Evolutionary conservation across 306 rosid genomes (phyloP), one percentile per base, ranked within the genome.

Genomic region (Trichosanthes truncata): DNA sequence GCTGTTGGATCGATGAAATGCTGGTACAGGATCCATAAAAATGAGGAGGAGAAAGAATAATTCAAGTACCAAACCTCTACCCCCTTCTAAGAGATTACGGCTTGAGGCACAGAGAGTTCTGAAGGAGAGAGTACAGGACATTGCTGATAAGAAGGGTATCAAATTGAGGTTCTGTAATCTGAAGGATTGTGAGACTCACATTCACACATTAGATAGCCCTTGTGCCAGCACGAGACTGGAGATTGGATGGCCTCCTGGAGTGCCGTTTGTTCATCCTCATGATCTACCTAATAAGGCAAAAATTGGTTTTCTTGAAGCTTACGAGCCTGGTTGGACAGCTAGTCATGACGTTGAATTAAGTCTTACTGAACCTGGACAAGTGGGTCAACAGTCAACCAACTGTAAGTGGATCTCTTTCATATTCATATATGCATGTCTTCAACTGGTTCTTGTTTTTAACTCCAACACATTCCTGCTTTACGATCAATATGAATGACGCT

Each of bases 11-110:
- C 90, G 93, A 90, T 95, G 97, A 95, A 90, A 91, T 95, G 96
- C 96, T 93, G 94, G 97, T 93, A 93, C 97, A 95, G 99, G 99
- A 90, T 89, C 97, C 69, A 82, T 89, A 88, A 95, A 95, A 88
- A 62, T 83, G 84, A 86, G 90, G 88, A 90, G 96, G 87, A 89
- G 89, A 88, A 95, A 93, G 90, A 90, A 89, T 88, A 89, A 87
- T 90, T 85, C 86, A 18, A 90, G 86, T 80, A 87, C 88, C 83
- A 95, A 95, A 83, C 99, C 96, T 82, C 84, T 95, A 80, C 99
- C 99, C 46, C 99, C 99, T 78, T 95, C 99, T 78, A 95, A 95
- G 91, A 89, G 99, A 81, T 82, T 95, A 83, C 89, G 99, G 85
- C 97, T 95, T 6, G 99, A 95, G 88, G 99, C 99, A 23, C 99